These are phyloP conservation scores for Rhodotorula sp. DNA, from an alignment of 1,284 basidiomycete genomes.

Conservation along the genomic window DNA sequence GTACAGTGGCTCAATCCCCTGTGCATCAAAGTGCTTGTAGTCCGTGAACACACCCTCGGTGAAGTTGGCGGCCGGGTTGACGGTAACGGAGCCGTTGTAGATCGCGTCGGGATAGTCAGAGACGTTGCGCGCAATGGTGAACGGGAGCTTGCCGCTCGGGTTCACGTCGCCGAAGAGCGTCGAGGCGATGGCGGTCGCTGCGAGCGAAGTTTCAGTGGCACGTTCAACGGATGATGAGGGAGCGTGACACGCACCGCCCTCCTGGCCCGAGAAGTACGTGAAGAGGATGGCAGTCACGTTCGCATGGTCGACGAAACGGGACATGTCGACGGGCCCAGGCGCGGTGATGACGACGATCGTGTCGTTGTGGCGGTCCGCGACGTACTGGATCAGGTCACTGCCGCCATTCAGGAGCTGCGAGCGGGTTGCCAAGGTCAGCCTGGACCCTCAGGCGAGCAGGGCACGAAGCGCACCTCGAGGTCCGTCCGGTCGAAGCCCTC, in stretches of 20 bases:
- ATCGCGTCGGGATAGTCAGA: constrained; percentile 60
- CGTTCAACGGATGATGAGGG: too few relatives aligned
- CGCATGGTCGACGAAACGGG: constrained; percentile 32
- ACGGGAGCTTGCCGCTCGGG: constrained; percentile 52
- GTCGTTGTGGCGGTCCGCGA: constrained; percentile 59
- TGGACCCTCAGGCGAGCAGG: too few relatives aligned
- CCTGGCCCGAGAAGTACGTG: constrained; percentile 45
- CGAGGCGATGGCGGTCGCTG: constrained; percentile 46
- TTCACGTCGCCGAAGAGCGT: constrained; percentile 59
- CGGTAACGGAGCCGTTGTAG: constrained; percentile 26
- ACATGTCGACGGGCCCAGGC: constrained; percentile 35
- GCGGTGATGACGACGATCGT: constrained; percentile 72
- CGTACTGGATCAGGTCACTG: constrained; percentile 47
- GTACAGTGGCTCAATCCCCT: constrained; percentile 53
- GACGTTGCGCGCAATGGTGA: constrained; percentile 61
- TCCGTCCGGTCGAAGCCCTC: constrained; percentile 40
- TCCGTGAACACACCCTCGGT: constrained; percentile 63
- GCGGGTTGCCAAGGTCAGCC: too few relatives aligned
- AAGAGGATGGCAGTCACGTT: constrained; percentile 45
- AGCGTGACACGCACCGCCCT: too few relatives aligned
- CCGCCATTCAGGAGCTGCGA: constrained; percentile 38
- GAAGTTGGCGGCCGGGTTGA: constrained; percentile 9
- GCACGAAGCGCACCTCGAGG: constrained; percentile 16
- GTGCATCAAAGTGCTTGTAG: constrained; percentile 52
- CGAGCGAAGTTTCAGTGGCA: too few relatives aligned